A percentile compares a stretch with the other conserved stretches of the same genome.
Conservation (phyloP, 495 filamentous ascomycete genomes). For the Thermochaetoides thermophila region DNA sequence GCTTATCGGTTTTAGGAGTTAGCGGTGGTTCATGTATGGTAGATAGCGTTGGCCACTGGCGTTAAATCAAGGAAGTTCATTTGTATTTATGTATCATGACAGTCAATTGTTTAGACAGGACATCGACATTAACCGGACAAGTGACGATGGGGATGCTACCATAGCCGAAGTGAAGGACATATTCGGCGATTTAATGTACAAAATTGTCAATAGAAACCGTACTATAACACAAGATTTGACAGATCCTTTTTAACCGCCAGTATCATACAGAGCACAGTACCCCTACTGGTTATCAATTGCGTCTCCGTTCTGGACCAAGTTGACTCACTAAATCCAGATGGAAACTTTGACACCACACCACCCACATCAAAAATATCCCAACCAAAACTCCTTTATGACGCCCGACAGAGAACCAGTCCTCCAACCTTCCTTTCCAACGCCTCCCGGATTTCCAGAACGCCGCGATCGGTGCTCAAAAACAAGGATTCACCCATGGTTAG, state of each 20-base stretch:
- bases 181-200: no score
- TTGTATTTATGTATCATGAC: no score
- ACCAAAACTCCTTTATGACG: slow-evolving; percentile 34
- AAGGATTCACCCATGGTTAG: slow-evolving; percentile 72
- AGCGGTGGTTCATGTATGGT: slow-evolving; percentile 5
- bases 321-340: no score
- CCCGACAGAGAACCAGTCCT: slow-evolving; percentile 68
- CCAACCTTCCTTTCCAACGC: slow-evolving; percentile 74
- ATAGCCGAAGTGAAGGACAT: no score
- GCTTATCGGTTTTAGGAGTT: slow-evolving; percentile 1
- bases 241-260: no score
- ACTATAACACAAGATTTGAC: background rate
- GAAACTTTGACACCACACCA: background rate
- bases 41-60: slow-evolving; percentile 5
- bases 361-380: slow-evolving; percentile 2
- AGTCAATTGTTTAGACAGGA: no score
- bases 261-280: no score
- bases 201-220: no score
- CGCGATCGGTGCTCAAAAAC: slow-evolving; percentile 63
- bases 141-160: no score
- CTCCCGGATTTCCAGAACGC: slow-evolving; percentile 75
- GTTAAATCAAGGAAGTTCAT: slow-evolving; percentile 1
- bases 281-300: no score
- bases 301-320: no score
- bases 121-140: no score